phyloP scores from a whole-genome alignment of 179 eudicot species.

The Pouteria campechiana region DNA sequence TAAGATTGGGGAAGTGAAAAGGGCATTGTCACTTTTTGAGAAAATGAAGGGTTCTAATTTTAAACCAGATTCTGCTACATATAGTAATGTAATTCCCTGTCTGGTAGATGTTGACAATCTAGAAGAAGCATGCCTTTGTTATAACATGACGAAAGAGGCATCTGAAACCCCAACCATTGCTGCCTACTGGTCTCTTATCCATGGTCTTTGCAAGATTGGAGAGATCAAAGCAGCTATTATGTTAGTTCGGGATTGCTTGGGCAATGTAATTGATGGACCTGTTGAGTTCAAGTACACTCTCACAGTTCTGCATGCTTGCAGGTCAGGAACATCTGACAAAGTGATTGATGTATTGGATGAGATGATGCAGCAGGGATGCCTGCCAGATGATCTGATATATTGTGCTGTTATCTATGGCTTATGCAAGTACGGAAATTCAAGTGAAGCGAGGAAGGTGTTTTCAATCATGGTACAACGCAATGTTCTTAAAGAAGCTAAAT shows the following conservation, averaged over 20 bases:
- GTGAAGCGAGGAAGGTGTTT: constrained; percentile 73
- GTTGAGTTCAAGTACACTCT: constrained; percentile 69
- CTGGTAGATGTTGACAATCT: constrained; percentile 46
- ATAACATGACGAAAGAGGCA: constrained; percentile 55
- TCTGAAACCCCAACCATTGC: constrained; percentile 48
- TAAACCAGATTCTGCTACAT: constrained; percentile 59
- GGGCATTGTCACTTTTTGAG: constrained; percentile 49
- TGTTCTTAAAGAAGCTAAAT: constrained; percentile 51
- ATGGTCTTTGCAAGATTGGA: constrained; percentile 69
- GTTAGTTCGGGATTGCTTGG: constrained; percentile 80
- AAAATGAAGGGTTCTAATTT: constrained; percentile 42
- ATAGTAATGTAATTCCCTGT: constrained; percentile 55
- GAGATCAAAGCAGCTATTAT: constrained; percentile 67
- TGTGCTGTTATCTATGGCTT: constrained; percentile 78
- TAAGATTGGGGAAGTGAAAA: constrained; percentile 35
- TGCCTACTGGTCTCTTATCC: constrained; percentile 63
- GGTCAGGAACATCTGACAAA: constrained; percentile 42
- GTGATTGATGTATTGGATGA: constrained; percentile 64
- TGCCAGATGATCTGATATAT: constrained; percentile 41
- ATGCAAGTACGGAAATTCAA: constrained; percentile 79
- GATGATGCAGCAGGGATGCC: constrained; percentile 53
- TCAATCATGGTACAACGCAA: constrained; percentile 40
- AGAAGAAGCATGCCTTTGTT: constrained; percentile 56
- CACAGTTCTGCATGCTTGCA: constrained; percentile 57
- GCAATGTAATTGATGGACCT: constrained; percentile 58